A percentile compares a stretch with the other conserved stretches of the same genome.
Evolutionary conservation across 2,329 filamentous ascomycete genomes (phyloP).

Genomic region (Exophiala sp.): DNA sequence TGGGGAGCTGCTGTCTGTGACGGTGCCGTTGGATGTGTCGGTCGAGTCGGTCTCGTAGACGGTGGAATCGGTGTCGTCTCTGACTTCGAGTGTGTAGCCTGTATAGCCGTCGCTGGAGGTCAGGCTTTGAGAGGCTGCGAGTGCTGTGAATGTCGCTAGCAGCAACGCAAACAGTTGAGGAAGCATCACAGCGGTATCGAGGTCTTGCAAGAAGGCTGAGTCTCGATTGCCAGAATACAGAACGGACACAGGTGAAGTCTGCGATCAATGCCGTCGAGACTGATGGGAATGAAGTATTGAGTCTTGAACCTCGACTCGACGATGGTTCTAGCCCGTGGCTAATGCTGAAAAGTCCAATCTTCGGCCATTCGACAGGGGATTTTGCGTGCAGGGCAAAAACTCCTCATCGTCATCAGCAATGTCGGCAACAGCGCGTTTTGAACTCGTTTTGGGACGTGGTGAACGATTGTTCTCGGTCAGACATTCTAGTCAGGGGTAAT

Average conservation of each 20-base stretch:
- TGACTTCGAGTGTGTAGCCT: conserved; percentile 53
- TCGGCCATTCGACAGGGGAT: no score
- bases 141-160: background rate
- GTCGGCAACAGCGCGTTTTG: no score
- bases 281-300: no score
- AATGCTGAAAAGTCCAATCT: no score
- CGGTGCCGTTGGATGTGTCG: conserved; percentile 38
- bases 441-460: no score
- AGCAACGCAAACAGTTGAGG: background rate
- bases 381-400: no score
- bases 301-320: no score
- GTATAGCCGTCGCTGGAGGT: conserved; percentile 47
- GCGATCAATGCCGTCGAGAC: no score
- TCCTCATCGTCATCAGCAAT: no score
- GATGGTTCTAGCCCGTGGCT: no score
- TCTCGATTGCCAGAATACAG: background rate
- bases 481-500: background rate
- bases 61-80: conserved; percentile 50
- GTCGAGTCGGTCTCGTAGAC: conserved; percentile 56
- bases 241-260: no score
- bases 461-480: background rate
- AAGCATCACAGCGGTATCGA: background rate
- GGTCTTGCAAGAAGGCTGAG: background rate
- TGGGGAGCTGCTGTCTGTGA: conserved; percentile 33
- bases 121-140: conserved; percentile 7